Percentiles rank a stretch among this genome's conserved stretches.
phyloP scores from a whole-genome alignment of 2,329 filamentous ascomycete genomes.

The Hymenoscyphus infarciens region DNA sequence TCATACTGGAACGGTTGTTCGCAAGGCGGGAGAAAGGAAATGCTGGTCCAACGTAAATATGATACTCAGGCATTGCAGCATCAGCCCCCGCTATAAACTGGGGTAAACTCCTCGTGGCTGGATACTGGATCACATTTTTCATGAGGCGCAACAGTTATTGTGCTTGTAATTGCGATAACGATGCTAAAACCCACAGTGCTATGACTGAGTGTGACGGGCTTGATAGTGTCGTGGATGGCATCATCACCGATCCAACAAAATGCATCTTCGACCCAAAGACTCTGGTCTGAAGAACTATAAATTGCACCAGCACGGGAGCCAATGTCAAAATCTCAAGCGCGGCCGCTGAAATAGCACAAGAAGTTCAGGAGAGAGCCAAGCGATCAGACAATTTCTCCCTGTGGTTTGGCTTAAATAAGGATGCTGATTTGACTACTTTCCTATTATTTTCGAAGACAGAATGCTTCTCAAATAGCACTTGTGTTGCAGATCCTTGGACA shows the following conservation, averaged over 20 bases:
- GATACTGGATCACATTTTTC: constrained; percentile 17
- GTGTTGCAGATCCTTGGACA: too few relatives aligned
- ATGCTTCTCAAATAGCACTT: too few relatives aligned
- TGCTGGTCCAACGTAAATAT: constrained; percentile 35
- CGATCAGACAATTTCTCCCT: background rate
- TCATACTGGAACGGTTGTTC: constrained; percentile 41
- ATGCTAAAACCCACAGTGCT: constrained; percentile 12
- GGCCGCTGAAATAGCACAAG: constrained; percentile 8
- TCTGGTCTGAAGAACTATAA: constrained; percentile 10
- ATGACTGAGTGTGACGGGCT: constrained; percentile 18
- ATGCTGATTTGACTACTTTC: constrained; percentile 19
- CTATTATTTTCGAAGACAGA: too few relatives aligned
- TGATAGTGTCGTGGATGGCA: constrained; percentile 22
- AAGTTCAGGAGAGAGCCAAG: constrained; percentile 9
- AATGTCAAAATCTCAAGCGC: constrained; percentile 10
- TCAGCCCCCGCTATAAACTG: constrained; percentile 38
- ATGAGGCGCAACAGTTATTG: constrained; percentile 16
- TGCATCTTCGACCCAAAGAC: constrained; percentile 20
- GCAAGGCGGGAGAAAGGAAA: constrained; percentile 39
- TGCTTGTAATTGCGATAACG: constrained; percentile 16
- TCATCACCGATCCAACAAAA: constrained; percentile 11
- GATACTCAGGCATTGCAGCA: constrained; percentile 39
- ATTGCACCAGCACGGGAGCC: constrained; percentile 12
- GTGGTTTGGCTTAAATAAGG: constrained; percentile 16
- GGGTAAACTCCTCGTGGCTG: constrained; percentile 6